These are phyloP conservation scores for Biscutella laevigata DNA, from an alignment of 441 rosid species.

Conservation along the genomic window DNA sequence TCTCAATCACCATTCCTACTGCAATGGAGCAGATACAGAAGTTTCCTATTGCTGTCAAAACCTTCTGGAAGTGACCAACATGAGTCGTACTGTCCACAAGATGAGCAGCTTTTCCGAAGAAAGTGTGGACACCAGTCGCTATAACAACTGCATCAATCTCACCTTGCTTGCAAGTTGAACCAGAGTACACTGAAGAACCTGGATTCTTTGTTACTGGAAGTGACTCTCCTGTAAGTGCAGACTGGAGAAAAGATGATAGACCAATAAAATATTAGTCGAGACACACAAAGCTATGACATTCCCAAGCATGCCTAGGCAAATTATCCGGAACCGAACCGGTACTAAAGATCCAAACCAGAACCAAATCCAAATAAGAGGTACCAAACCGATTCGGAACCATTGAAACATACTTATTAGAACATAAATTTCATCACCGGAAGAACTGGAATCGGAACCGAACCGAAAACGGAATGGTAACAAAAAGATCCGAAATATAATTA, in stretches of 20 bases:
- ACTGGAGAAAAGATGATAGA: slow-evolving; percentile 23
- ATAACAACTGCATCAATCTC: slow-evolving; percentile 62
- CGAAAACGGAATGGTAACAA: no score
- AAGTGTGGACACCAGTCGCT: slow-evolving; percentile 61
- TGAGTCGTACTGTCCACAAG: slow-evolving; percentile 57
- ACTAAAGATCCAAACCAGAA: no score
- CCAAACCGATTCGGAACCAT: no score
- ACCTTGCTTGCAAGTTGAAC: slow-evolving; percentile 66
- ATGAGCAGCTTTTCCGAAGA: slow-evolving; percentile 71
- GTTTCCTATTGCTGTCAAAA: slow-evolving; percentile 36
- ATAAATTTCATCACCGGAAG: no score
- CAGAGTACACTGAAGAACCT: slow-evolving; percentile 50
- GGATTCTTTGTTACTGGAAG: slow-evolving; percentile 46
- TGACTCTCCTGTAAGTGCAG: slow-evolving; percentile 32
- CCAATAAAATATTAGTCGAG: neutral
- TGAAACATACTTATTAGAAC: no score
- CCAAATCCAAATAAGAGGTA: no score
- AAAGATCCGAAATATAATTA: no score
- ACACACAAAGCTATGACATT: no score
- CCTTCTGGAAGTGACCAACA: slow-evolving; percentile 64
- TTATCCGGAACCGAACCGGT: no score
- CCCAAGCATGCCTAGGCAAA: no score
- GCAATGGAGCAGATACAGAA: slow-evolving; percentile 37
- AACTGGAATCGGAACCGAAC: no score
- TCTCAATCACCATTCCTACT: slow-evolving; percentile 35